phyloP scores from a whole-genome alignment of 148 eudicot species.

The Dysphania ambrosioides region DNA sequence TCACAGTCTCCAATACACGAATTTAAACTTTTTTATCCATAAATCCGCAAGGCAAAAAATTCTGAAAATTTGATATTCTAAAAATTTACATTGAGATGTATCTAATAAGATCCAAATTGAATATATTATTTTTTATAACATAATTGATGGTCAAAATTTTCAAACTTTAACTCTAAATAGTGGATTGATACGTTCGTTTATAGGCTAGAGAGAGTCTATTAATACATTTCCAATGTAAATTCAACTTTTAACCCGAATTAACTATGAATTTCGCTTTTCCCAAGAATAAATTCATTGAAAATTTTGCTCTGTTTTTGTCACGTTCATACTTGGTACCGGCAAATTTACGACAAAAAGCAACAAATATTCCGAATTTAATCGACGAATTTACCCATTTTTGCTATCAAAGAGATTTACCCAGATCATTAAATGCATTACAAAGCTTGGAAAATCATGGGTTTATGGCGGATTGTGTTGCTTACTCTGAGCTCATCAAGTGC shows the following conservation, averaged over 20 bases:
- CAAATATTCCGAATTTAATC: constrained; percentile 19
- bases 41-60: too few relatives aligned
- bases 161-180: too few relatives aligned
- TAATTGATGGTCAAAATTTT: too few relatives aligned
- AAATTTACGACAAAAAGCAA: constrained; percentile 15
- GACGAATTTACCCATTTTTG: constrained; percentile 33
- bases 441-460: constrained; percentile 31
- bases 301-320: constrained; percentile 3
- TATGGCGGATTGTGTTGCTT: constrained; percentile 34
- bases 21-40: too few relatives aligned
- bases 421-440: constrained; percentile 37
- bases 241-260: not conserved
- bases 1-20: too few relatives aligned
- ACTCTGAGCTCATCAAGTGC: constrained; percentile 43
- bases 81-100: too few relatives aligned
- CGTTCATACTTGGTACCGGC: constrained; percentile 16
- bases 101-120: too few relatives aligned
- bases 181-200: too few relatives aligned
- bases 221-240: constrained; percentile 16
- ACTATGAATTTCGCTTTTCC: constrained; percentile 24
- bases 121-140: too few relatives aligned
- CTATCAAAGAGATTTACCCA: constrained; percentile 34
- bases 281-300: constrained; percentile 9
- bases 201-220: too few relatives aligned
- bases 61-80: too few relatives aligned